These are phyloP conservation scores for Trichoderma simmonsii DNA, from an alignment of 2,329 filamentous ascomycete genomes.

Conservation along the genomic window DNA sequence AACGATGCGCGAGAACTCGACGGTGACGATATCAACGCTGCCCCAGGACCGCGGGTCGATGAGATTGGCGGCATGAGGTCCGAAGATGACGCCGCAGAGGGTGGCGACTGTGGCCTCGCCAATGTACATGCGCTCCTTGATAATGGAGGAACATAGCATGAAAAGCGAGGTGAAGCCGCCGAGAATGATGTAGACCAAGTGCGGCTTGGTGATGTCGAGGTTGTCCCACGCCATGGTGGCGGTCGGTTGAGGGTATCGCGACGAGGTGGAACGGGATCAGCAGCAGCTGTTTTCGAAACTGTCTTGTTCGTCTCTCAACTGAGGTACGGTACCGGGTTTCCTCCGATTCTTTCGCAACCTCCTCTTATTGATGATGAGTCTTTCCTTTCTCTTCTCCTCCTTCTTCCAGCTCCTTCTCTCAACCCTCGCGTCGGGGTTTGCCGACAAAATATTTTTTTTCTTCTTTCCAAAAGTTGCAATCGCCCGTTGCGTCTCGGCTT, in stretches of 20 bases:
- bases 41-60: slow-evolving; percentile 77
- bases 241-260: neutral
- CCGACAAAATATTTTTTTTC: neutral
- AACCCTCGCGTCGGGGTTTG: neutral
- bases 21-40: slow-evolving; percentile 78
- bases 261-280: neutral
- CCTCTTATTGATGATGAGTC: neutral
- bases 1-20: slow-evolving; percentile 86
- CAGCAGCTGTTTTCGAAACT: neutral
- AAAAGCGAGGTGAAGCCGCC: slow-evolving; percentile 97
- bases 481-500: neutral
- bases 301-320: neutral
- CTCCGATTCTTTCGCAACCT: neutral
- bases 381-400: neutral
- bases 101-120: slow-evolving; percentile 95
- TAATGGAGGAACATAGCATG: slow-evolving; percentile 96
- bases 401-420: neutral
- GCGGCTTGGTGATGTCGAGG: slow-evolving; percentile 83
- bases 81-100: slow-evolving; percentile 83
- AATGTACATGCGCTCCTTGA: slow-evolving; percentile 98
- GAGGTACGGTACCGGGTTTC: neutral
- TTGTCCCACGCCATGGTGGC: slow-evolving; percentile 71
- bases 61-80: slow-evolving; percentile 76
- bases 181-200: slow-evolving; percentile 97
- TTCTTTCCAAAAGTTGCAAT: neutral